Conservation (phyloP, 768 basidiomycete species). For the Serendipita vermifera region DNA sequence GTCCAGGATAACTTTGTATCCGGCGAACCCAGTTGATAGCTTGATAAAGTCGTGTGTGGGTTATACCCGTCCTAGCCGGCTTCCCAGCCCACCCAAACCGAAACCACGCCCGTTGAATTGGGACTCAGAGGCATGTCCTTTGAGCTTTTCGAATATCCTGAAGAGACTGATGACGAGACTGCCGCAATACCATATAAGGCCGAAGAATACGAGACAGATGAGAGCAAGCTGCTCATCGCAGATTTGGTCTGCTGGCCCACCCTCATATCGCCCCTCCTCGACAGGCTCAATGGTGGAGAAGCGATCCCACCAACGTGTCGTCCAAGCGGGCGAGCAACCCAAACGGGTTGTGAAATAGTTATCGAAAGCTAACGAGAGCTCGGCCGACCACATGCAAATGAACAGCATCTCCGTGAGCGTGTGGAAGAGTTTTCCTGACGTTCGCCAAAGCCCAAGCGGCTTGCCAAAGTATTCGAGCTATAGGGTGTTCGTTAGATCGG, state of each 20-base stretch:
- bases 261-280: slow-evolving; percentile 31
- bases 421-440: slow-evolving; percentile 73
- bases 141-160: slow-evolving; percentile 82
- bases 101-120: background rate
- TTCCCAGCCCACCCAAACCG: background rate
- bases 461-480: slow-evolving; percentile 89
- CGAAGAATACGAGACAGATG: slow-evolving; percentile 63
- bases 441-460: slow-evolving; percentile 84
- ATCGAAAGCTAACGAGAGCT: slow-evolving; percentile 78
- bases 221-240: slow-evolving; percentile 68
- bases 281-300: slow-evolving; percentile 39
- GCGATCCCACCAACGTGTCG: slow-evolving; percentile 61
- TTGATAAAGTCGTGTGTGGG: too few species aligned
- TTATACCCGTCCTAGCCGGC: slow-evolving; percentile 5
- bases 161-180: slow-evolving; percentile 77
- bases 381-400: slow-evolving; percentile 89
- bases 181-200: slow-evolving; percentile 66
- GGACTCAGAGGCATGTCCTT: slow-evolving; percentile 34
- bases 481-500: too few species aligned
- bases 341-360: slow-evolving; percentile 82
- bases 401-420: slow-evolving; percentile 81
- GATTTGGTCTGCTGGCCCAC: slow-evolving; percentile 39
- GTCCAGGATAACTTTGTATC: too few species aligned
- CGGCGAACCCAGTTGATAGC: too few species aligned
- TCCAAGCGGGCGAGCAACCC: slow-evolving; percentile 51